Percentiles rank a stretch among this genome's conserved stretches.
phyloP scores from a whole-genome alignment of 2,329 filamentous ascomycete species.

The Ophiocordyceps camponoti-floridani region DNA sequence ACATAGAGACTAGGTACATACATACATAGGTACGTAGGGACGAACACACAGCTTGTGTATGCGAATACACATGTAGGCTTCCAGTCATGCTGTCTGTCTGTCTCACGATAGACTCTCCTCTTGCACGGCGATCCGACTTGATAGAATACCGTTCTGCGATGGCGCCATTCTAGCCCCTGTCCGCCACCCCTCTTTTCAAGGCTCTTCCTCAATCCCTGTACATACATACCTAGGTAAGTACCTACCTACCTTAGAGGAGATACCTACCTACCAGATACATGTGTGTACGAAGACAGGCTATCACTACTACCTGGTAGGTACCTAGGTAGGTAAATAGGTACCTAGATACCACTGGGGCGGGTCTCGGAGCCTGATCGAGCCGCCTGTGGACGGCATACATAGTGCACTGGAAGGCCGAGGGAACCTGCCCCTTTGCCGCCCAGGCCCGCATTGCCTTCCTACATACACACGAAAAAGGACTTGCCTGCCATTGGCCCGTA shows the following conservation, averaged over 20 bases:
- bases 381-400: too few relatives aligned
- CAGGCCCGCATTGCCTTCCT: too few relatives aligned
- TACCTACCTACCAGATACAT: background rate
- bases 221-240: background rate
- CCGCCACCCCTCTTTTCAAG: background rate
- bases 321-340: too few relatives aligned
- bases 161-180: background rate
- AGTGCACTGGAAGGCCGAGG: too few relatives aligned
- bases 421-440: too few relatives aligned
- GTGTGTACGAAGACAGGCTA: too few relatives aligned
- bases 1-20: background rate
- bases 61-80: background rate
- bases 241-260: background rate
- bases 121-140: background rate
- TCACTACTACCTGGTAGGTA: too few relatives aligned
- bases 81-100: background rate
- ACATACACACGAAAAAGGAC: too few relatives aligned
- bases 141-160: background rate
- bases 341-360: too few relatives aligned
- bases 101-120: too few relatives aligned
- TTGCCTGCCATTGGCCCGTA: too few relatives aligned
- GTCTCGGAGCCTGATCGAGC: too few relatives aligned
- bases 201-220: background rate
- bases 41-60: background rate
- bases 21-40: background rate